Conservation (phyloP, 306 rosid species). For the Alnus rubra region DNA sequence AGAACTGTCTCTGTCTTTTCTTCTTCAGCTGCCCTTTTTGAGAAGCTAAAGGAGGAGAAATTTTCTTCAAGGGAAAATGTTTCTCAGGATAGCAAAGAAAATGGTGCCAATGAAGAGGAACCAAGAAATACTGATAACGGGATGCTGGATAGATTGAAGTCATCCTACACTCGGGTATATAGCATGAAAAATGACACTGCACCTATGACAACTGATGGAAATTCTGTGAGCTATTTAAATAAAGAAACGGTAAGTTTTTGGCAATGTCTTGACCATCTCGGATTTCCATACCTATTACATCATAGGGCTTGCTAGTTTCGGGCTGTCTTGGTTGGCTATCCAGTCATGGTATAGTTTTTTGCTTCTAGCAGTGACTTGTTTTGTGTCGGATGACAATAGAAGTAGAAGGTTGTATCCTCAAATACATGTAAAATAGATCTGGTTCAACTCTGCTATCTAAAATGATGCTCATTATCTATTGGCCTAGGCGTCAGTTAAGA, state of each 20-base stretch:
- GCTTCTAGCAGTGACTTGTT: neutral
- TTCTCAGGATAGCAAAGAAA: conserved; percentile 35
- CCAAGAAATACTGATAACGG: conserved; percentile 38
- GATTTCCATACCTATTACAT: neutral
- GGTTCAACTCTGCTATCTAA: neutral
- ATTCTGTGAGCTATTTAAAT: conserved; percentile 33
- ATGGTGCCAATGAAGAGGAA: conserved; percentile 39
- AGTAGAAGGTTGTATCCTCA: neutral
- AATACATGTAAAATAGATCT: neutral
- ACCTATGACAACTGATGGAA: conserved; percentile 34
- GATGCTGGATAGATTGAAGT: conserved; percentile 52
- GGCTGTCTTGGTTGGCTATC: neutral
- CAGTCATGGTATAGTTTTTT: neutral
- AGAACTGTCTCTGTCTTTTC: conserved; percentile 86
- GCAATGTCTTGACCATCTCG: neutral
- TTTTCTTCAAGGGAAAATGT: conserved; percentile 50
- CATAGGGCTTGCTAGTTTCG: neutral
- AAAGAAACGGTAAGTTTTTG: conserved; percentile 58
- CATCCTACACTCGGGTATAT: conserved; percentile 49
- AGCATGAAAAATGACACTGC: conserved; percentile 45
- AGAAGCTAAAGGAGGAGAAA: conserved; percentile 71
- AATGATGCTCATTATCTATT: neutral
- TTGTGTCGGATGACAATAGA: neutral
- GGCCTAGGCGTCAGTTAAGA: conserved; percentile 1
- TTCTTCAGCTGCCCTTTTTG: conserved; percentile 92